Percentiles rank a stretch among this genome's conserved stretches.
phyloP scores from a whole-genome alignment of 208 protist species.

The Leishmania lainsoni region DNA sequence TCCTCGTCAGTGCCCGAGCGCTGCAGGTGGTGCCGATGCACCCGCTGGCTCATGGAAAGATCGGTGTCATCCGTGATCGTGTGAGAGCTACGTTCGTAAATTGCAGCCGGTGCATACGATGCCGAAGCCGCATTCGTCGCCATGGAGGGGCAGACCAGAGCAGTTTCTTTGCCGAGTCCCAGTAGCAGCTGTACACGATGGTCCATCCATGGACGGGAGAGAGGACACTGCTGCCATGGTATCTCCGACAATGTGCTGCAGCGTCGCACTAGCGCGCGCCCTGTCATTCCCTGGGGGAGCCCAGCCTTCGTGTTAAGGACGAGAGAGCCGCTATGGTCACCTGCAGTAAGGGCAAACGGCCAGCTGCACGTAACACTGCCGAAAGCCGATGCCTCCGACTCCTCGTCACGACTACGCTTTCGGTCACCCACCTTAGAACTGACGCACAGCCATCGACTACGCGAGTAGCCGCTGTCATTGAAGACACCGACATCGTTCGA shows the following conservation, averaged over 20 bases:
- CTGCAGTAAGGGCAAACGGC: not conserved
- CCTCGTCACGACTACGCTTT: slow-evolving; percentile 7
- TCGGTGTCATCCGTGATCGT: not conserved
- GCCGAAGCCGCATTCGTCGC: not conserved
- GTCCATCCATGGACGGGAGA: slow-evolving; percentile 65
- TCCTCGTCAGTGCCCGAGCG: not conserved
- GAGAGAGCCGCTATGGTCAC: slow-evolving; percentile 9
- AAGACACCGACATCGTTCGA: not conserved
- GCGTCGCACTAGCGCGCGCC: slow-evolving; percentile 13
- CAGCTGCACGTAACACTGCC: not conserved
- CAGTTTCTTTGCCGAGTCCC: not conserved
- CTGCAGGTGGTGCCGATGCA: slow-evolving; percentile 1
- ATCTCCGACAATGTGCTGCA: not conserved
- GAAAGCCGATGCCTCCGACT: not conserved
- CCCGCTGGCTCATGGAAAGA: slow-evolving; percentile 7
- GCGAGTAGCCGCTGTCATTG: slow-evolving; percentile 37
- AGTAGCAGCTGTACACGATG: slow-evolving; percentile 23
- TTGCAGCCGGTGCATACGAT: not conserved
- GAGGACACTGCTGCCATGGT: slow-evolving; percentile 36
- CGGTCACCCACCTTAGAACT: not conserved
- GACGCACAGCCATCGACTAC: slow-evolving; percentile 30
- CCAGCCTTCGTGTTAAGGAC: slow-evolving; percentile 77
- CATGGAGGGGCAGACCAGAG: not conserved
- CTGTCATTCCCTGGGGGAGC: slow-evolving; percentile 57
- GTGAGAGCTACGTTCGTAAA: not conserved